phyloP scores from a whole-genome alignment of 2,329 filamentous ascomycete genomes.

The Tolypocladium guangdongense region DNA sequence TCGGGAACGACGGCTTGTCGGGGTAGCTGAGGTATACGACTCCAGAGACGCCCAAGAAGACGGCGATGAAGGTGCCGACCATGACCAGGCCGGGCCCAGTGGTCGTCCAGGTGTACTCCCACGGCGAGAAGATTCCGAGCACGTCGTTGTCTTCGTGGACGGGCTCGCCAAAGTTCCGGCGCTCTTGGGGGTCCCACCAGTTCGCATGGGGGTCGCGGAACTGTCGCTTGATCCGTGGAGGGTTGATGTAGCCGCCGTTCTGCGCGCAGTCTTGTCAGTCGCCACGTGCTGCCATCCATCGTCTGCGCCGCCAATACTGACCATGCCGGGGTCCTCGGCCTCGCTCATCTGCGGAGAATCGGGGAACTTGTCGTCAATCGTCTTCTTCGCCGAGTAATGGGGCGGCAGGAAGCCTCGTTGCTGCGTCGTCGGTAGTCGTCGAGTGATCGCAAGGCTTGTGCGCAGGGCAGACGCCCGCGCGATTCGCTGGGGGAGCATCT shows the following conservation, averaged over 20 bases:
- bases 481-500: slow-evolving; percentile 55
- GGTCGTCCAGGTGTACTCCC: slow-evolving; percentile 76
- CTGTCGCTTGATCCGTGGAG: slow-evolving; percentile 70
- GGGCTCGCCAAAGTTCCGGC: slow-evolving; percentile 92
- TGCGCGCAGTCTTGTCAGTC: slow-evolving; percentile 21
- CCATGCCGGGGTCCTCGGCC: slow-evolving; percentile 56
- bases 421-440: slow-evolving; percentile 42
- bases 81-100: slow-evolving; percentile 59
- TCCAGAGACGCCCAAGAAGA: slow-evolving; percentile 54
- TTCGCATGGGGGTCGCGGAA: slow-evolving; percentile 85
- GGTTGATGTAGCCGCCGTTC: slow-evolving; percentile 81
- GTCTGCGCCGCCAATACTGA: slow-evolving; percentile 24
- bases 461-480: slow-evolving; percentile 36
- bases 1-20: slow-evolving; percentile 57
- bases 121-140: slow-evolving; percentile 77
- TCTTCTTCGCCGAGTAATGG: slow-evolving; percentile 32
- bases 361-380: slow-evolving; percentile 42
- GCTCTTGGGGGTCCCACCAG: slow-evolving; percentile 98
- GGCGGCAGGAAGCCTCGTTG: slow-evolving; percentile 46
- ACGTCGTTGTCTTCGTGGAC: slow-evolving; percentile 95
- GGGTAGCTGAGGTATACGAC: slow-evolving; percentile 60
- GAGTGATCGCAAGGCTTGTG: slow-evolving; percentile 32
- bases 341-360: slow-evolving; percentile 38
- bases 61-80: slow-evolving; percentile 54
- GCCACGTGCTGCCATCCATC: too few relatives aligned